phyloP scores from a whole-genome alignment of 371 early-diverging fungal species.

The Ordospora pajunii region DNA sequence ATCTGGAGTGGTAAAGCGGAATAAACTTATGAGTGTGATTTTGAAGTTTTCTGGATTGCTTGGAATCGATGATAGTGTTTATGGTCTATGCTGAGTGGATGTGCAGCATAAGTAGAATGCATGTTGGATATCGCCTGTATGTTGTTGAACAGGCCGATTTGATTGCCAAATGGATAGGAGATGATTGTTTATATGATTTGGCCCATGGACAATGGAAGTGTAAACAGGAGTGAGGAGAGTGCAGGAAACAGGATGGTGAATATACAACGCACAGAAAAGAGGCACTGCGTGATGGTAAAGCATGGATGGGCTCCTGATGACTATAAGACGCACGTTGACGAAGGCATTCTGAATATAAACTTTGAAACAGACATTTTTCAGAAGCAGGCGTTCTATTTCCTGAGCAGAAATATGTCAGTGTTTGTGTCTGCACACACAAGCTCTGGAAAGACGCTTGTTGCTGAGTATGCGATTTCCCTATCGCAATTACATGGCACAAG shows the following conservation, averaged over 20 bases:
- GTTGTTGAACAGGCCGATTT: too few relatives aligned
- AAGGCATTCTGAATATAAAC: constrained; percentile 35
- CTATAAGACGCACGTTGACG: constrained; percentile 26
- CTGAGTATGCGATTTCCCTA: constrained; percentile 90
- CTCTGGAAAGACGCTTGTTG: constrained; percentile 97
- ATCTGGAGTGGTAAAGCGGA: too few relatives aligned
- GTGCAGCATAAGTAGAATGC: too few relatives aligned
- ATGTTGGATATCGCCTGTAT: too few relatives aligned
- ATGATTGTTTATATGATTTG: too few relatives aligned
- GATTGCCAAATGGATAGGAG: too few relatives aligned
- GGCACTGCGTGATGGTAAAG: background rate
- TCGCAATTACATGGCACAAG: constrained; percentile 63
- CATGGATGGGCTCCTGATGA: constrained; percentile 36
- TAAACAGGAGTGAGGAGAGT: too few relatives aligned
- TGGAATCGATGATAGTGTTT: too few relatives aligned
- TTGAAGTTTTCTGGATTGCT: too few relatives aligned
- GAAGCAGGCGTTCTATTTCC: constrained; percentile 85
- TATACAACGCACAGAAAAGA: background rate
- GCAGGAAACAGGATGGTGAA: background rate
- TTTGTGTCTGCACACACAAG: constrained; percentile 98
- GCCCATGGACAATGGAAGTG: background rate
- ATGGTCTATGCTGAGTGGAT: too few relatives aligned
- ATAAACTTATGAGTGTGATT: too few relatives aligned
- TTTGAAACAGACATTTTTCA: constrained; percentile 96
- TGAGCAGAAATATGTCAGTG: constrained; percentile 81